Evolutionary conservation across 1,284 basidiomycete species (phyloP).

Genomic region (Ceratobasidium sp.): DNA sequence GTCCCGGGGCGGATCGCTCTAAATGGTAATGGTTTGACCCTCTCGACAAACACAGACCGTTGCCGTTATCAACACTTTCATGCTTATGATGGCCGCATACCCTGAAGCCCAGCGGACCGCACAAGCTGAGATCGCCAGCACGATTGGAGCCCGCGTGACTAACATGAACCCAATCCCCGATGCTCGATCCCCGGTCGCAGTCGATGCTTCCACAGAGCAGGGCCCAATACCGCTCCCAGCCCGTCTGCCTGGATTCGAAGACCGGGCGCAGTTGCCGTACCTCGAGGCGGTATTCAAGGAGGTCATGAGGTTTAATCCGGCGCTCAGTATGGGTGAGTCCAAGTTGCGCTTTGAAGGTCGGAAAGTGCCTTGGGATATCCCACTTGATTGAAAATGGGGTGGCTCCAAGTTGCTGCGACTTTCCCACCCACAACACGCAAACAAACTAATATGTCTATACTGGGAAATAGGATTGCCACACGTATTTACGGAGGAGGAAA

Average conservation of each 20-base stretch:
- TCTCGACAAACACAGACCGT: constrained; percentile 54
- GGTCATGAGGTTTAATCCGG: constrained; percentile 54
- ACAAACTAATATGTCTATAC: constrained; percentile 12
- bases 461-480: constrained; percentile 36
- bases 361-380: neutral
- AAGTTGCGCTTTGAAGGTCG: neutral
- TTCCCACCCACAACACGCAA: neutral
- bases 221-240: constrained; percentile 43
- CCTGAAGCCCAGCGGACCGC: constrained; percentile 60
- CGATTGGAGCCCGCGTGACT: constrained; percentile 53
- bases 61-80: constrained; percentile 57
- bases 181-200: neutral
- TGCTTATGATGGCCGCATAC: constrained; percentile 60
- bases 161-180: neutral
- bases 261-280: constrained; percentile 61
- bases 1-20: neutral
- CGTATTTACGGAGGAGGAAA: constrained; percentile 27
- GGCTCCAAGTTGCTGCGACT: neutral
- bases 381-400: neutral
- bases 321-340: constrained; percentile 40
- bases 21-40: neutral
- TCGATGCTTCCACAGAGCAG: neutral
- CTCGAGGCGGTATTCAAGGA: constrained; percentile 61
- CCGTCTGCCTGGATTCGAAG: constrained; percentile 60
- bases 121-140: constrained; percentile 61